These are phyloP conservation scores for Pilasporangium apinafurcum DNA, from an alignment of 352 stramenopile species.

Conservation along the genomic window DNA sequence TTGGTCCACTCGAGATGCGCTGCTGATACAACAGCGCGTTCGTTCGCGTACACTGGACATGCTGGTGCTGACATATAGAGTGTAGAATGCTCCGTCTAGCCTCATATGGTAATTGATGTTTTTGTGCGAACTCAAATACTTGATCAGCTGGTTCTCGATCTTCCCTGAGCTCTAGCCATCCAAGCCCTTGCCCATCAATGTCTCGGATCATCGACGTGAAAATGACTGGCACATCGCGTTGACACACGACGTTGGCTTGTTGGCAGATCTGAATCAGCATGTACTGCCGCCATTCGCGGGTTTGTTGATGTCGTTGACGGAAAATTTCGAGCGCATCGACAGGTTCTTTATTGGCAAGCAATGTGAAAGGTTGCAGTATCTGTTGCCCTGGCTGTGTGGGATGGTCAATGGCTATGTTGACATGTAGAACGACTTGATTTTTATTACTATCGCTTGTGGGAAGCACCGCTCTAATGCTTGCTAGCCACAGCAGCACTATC, in stretches of 20 bases:
- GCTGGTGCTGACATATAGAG: slow-evolving; percentile 27
- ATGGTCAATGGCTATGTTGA: no score
- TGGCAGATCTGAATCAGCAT: slow-evolving; percentile 38
- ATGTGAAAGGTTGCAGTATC: slow-evolving; percentile 14
- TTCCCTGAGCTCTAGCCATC: slow-evolving; percentile 43
- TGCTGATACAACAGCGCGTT: slow-evolving; percentile 39
- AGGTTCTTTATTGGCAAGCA: slow-evolving; percentile 34
- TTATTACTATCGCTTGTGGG: no score
- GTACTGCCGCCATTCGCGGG: slow-evolving; percentile 19
- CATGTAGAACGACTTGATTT: no score
- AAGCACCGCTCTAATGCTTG: no score
- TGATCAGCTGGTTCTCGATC: slow-evolving; percentile 41
- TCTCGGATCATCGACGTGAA: slow-evolving; percentile 32
- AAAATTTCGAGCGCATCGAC: slow-evolving; percentile 50
- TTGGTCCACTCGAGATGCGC: slow-evolving; percentile 22
- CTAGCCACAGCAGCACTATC: no score
- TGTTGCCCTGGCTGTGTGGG: no score
- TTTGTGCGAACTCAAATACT: slow-evolving; percentile 30
- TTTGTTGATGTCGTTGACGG: slow-evolving; percentile 26
- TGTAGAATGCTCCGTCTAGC: slow-evolving; percentile 25
- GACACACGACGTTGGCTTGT: slow-evolving; percentile 26
- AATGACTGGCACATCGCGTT: slow-evolving; percentile 23
- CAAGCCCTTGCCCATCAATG: slow-evolving; percentile 17
- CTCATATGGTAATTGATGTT: slow-evolving; percentile 18
- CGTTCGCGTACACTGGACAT: slow-evolving; percentile 30